Evolutionary conservation across 352 stramenopile species (phyloP), one percentile per base, ranked within the genome.

Genomic region (Pythium oligandrum): DNA sequence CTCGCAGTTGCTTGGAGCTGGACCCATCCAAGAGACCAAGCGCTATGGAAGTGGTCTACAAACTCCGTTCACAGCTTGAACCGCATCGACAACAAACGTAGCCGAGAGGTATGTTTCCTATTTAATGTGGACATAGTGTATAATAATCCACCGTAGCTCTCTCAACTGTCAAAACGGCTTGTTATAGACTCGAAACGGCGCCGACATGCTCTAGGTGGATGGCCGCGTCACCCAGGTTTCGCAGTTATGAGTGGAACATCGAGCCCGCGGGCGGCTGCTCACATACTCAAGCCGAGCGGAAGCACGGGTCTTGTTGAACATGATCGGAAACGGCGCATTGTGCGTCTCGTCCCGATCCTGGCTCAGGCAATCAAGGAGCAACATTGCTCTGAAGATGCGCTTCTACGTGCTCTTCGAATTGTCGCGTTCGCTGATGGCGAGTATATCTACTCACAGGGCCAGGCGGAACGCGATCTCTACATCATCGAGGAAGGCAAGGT

Each of bases 401-500:
- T 89, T 10, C 6, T 84, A 2, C 48, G 62, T 26, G 64, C 73
- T 3, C 51, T 89, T 6, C 50, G 59, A 34, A 33, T 70, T 31
- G 51, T 56, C 6, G 63, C 57, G 6, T 88, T 70, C 49, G 42
- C n/a, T 1, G 74, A 86, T 44, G 74, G 71, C 30, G 79, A 88
- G 35, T 83, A 83, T 63, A 78, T 93, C 57, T 85, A 78, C 48
- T 67, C 40, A 10, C 75, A 93, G 55, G 82, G 78, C 10, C 67
- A 88, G 7, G 7, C 49, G 1, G 78, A 83, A 26, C 64, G 66
- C n/a, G 76, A 83, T 17, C 34, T 90, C 4, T 78, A 71, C 57
- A 86, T 93, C 53, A 80, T 93, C 42, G 78, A 90, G 39, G 70
- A 83, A 53, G 82, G 82, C 6, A 75, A 75, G 35, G 76, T 93